Evolutionary conservation across 1,284 basidiomycete genomes (phyloP), one percentile per base, ranked within the genome.

Genomic region (Naganishia albida): DNA sequence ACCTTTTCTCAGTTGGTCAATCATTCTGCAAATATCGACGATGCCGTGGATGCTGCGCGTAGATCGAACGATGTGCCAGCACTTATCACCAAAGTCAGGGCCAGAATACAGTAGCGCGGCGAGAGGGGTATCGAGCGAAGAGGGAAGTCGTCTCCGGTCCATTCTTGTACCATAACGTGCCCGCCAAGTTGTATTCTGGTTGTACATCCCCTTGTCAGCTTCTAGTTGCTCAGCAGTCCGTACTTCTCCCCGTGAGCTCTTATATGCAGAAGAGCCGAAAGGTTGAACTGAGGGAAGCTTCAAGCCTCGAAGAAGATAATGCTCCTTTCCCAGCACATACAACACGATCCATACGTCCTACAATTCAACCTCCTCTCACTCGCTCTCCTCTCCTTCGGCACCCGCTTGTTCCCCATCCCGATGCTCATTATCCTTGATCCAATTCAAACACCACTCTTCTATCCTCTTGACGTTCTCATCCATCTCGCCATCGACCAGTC

Each of bases 401-500:
- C 75, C 74, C 30, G 67, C 70, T 7, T 74, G 74, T 26, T 64
- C 68, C 46, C 68, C 65, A 34, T 72, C 69, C 60, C 92, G 85
- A n/a, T 54, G 46, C 52, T 65, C 69, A 46, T 68, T 72, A 66
- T 92, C 85, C 71, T 81, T 81, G 65, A 80, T 80, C 94, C 94
- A 98, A 57, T 83, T 80, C 62, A 83, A 80, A 62, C 93, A 88
- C 96, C 96, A 99, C 65, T 86, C 81, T 25, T 90, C 84, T 65
- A 98, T 88, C 69, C 92, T 84, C 13, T 84, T 82, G 6, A 97
- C 87, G 75, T 98, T 98, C 39, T 86, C 84, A 74, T 97, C 89
- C 54, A 98, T 82, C 72, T 98, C 80, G 25, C 67, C 67, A 28
- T 77, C 77, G 16, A 65, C 87, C 40, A 89, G 87, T 18, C 82